Base-by-base conservation (phyloP, 345 rosid species). In the Chamaenerion angustifolium region DNA sequence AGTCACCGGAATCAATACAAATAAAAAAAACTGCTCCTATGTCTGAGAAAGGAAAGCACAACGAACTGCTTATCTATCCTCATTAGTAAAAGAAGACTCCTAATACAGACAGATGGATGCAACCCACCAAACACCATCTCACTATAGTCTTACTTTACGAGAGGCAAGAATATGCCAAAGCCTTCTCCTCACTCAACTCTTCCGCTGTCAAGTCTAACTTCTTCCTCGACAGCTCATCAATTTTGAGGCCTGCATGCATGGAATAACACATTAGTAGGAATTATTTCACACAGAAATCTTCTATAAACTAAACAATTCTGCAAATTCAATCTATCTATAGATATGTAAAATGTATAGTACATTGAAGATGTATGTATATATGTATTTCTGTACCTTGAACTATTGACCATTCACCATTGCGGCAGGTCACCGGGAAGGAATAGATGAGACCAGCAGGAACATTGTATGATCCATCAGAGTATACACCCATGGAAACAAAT, bases 401-500 rank as follows among this genome's bases (percentile, higher is more conserved):
- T 48, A 92, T 87, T 27, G 60, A 67, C 98, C 98, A 92, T 57
- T 92, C 94, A 66, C 98, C 98, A 56, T 73, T 70, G 51, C 46
- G 51, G 46, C 98, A 92, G 13, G 88, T 87, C 6, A 92, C 96
- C 0, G 98, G 98, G 76, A 87, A 92, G 14, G 98, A 92, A 68
- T 92, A 92, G 65, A 92, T 82, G 27, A 92, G 84, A 21, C 98
- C 98, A 64, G 98, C 67, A 42, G 98, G 95, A n/a, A 84, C 94
- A 54, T 80, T 68, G 82, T 92, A 92, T 11, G 98, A 92, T 40
- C 98, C 98, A 77, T 92, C 96, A 0, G 96, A 84, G 75, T 84
- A 84, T 9, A 92, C 98, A 7, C 98, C 98, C 98, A 92, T 92
- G 61, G 96, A 92, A 65, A 87, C 96, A 80, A 83, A 92, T 14